Conservation (phyloP, 805 yeast species). For the Ogataea paradorogensis region DNA sequence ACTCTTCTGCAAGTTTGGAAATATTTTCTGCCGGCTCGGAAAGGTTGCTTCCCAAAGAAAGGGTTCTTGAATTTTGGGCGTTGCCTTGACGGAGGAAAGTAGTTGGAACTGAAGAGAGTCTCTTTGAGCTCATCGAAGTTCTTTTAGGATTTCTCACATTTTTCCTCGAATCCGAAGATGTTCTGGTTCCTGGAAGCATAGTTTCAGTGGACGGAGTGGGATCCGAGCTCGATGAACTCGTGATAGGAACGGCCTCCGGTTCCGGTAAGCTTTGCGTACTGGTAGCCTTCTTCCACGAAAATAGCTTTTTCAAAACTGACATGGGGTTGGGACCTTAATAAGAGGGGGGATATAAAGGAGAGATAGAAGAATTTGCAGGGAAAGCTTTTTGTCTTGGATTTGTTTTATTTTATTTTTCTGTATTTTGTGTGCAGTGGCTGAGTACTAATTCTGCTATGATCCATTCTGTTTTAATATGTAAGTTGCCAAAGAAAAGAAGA, state of each 20-base stretch:
- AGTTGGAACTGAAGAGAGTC: slow-evolving; percentile 32
- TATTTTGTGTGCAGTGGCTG: slow-evolving; percentile 7
- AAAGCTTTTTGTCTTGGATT: neutral
- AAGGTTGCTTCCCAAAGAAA: slow-evolving; percentile 17
- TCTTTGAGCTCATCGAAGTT: slow-evolving; percentile 14
- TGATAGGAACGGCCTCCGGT: neutral
- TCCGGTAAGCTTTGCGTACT: slow-evolving; percentile 4
- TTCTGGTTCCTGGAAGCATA: slow-evolving; percentile 1
- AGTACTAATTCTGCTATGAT: slow-evolving; percentile 20
- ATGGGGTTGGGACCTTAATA: neutral
- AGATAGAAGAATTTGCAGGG: too few species aligned
- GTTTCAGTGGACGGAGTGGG: neutral
- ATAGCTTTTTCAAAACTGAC: slow-evolving; percentile 8
- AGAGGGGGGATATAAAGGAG: neutral
- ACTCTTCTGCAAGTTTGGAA: slow-evolving; percentile 52
- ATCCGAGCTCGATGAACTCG: neutral
- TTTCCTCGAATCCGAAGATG: slow-evolving; percentile 5
- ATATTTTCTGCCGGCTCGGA: slow-evolving; percentile 17
- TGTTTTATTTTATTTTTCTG: slow-evolving; percentile 3
- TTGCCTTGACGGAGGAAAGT: slow-evolving; percentile 29
- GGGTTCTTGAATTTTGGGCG: slow-evolving; percentile 16
- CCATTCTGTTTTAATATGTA: slow-evolving; percentile 28
- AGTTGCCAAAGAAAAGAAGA: slow-evolving; percentile 1
- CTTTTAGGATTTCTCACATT: slow-evolving; percentile 6
- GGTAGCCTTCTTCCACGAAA: slow-evolving; percentile 7